phyloP scores from a whole-genome alignment of 164 flowering plant species.

The Hamamelis virginiana region DNA sequence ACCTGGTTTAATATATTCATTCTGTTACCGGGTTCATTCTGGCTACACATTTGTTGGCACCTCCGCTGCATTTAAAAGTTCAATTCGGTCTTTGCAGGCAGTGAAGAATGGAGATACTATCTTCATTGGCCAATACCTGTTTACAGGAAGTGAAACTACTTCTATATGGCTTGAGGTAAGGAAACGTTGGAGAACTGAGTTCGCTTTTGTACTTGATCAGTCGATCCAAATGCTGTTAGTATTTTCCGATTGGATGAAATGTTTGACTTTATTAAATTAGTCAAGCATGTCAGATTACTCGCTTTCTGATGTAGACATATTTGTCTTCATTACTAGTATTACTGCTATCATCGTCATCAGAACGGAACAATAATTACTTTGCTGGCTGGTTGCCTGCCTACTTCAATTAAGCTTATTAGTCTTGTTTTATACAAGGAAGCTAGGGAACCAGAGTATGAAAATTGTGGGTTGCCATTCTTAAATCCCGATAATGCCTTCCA shows the following conservation, averaged over 20 bases:
- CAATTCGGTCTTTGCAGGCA: slow-evolving; percentile 40
- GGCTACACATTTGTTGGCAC: neutral
- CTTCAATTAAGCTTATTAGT: neutral
- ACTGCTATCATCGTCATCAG: too few relatives aligned
- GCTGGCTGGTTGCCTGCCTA: neutral
- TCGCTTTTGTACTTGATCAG: neutral
- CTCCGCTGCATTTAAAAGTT: neutral
- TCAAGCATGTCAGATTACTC: neutral
- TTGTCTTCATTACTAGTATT: neutral
- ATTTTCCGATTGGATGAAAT: neutral
- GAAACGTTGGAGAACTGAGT: neutral
- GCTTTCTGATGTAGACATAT: neutral
- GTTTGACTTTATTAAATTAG: neutral
- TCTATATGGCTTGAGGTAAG: slow-evolving; percentile 75
- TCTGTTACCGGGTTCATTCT: neutral
- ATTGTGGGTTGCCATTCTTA: neutral
- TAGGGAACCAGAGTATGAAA: neutral
- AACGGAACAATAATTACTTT: neutral
- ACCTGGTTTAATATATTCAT: neutral
- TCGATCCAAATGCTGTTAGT: neutral
- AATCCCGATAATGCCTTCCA: neutral
- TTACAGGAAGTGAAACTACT: slow-evolving; percentile 71
- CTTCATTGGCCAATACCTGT: slow-evolving; percentile 72
- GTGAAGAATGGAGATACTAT: slow-evolving; percentile 80
- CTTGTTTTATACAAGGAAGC: neutral